These are phyloP conservation scores for Aegilops longissima DNA, from an alignment of 176 grass and related monocot genomes.

Conservation along the genomic window DNA sequence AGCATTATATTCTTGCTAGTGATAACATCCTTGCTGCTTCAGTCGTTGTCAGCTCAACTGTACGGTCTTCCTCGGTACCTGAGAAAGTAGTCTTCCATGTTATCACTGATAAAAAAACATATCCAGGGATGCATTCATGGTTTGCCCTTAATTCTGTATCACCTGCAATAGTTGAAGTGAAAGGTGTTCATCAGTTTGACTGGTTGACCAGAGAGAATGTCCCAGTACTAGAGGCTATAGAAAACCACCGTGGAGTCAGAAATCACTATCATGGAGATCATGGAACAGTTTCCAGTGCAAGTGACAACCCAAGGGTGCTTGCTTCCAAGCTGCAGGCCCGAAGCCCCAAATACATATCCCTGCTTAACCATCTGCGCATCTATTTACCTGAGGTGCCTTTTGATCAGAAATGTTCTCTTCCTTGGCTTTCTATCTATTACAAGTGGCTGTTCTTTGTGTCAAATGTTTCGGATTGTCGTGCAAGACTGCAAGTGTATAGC, in stretches of 20 bases:
- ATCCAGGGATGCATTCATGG: constrained; percentile 97
- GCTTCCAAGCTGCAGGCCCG: constrained; percentile 94
- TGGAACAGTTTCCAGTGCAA: constrained; percentile 59
- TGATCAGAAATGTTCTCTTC: constrained; percentile 26
- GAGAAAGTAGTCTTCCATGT: constrained; percentile 88
- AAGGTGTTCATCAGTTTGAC: constrained; percentile 92
- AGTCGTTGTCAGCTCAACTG: constrained; percentile 82
- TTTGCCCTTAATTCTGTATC: constrained; percentile 92
- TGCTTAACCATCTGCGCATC: constrained; percentile 95
- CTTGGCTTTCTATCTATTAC: constrained; percentile 16
- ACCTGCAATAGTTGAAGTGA: constrained; percentile 86
- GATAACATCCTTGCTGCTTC: constrained; percentile 94
- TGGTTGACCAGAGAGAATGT: constrained; percentile 98
- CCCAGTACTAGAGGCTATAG: constrained; percentile 88
- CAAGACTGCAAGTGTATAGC: not conserved
- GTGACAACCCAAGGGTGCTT: constrained; percentile 74
- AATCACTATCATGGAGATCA: constrained; percentile 92
- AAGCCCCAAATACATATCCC: constrained; percentile 90
- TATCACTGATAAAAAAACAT: constrained; percentile 96
- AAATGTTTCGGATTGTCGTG: not conserved
- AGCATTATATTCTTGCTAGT: constrained; percentile 85
- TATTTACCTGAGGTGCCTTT: constrained; percentile 88
- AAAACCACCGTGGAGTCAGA: constrained; percentile 73
- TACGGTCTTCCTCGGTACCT: constrained; percentile 58
- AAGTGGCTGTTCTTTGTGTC: not conserved